A percentile compares a stretch with the other conserved stretches of the same genome.
phyloP scores from a whole-genome alignment of 225 moss, liverwort and hornwort species.

The Physcomitrium patens region DNA sequence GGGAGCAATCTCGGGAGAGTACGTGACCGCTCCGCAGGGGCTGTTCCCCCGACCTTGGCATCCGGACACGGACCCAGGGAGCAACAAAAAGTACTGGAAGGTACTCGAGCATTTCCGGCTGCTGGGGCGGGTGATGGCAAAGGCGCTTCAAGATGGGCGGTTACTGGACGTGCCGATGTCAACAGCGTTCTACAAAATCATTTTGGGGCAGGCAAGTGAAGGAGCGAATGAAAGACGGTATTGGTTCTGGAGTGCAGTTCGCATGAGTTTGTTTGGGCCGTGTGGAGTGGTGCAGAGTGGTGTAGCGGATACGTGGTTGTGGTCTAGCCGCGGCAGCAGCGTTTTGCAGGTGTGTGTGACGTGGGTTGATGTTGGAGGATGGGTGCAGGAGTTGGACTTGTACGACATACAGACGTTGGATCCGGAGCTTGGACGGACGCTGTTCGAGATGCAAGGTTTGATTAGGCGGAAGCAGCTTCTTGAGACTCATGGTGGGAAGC shows the following conservation, averaged over 20 bases:
- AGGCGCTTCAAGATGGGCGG: constrained; percentile 96
- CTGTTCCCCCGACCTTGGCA: constrained; percentile 95
- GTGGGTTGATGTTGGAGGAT: not conserved
- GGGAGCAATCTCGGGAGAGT: constrained; percentile 59
- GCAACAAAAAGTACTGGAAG: constrained; percentile 67
- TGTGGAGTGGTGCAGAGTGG: not conserved
- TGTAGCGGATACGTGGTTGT: too few relatives aligned
- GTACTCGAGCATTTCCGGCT: constrained; percentile 86
- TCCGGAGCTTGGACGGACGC: constrained; percentile 76
- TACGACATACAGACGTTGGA: constrained; percentile 80
- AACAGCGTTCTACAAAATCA: constrained; percentile 84
- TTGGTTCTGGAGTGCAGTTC: not conserved
- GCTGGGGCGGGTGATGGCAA: constrained; percentile 90
- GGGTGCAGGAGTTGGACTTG: constrained; percentile 83
- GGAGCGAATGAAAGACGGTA: not conserved
- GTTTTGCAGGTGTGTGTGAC: not conserved
- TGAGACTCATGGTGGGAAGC: constrained; percentile 35
- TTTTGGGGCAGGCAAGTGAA: constrained; percentile 83
- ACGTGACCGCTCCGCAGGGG: constrained; percentile 77
- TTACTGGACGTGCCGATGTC: constrained; percentile 87
- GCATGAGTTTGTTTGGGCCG: not conserved
- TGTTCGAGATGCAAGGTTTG: constrained; percentile 89
- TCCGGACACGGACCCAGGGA: constrained; percentile 50
- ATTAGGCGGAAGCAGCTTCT: constrained; percentile 77
- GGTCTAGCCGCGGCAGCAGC: too few relatives aligned